phyloP scores from a whole-genome alignment of 345 rosid genomes.

The Aquilaria yunnanensis region DNA sequence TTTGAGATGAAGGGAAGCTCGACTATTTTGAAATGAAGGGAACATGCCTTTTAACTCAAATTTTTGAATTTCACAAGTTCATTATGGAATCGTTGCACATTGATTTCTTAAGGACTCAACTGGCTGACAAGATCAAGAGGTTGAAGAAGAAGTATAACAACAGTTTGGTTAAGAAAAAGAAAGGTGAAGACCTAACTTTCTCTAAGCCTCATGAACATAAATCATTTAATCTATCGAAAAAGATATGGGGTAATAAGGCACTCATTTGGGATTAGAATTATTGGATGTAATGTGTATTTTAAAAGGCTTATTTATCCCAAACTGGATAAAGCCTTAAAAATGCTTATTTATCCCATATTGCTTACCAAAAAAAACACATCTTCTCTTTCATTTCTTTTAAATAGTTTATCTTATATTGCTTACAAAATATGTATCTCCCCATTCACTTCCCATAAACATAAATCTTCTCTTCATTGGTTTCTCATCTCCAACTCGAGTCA shows the following conservation, averaged over 20 bases:
- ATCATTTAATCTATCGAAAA: conserved; percentile 18
- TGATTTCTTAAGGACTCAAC: conserved; percentile 13
- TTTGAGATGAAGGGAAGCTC: neutral
- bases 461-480: no score
- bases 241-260: conserved; percentile 22
- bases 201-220: conserved; percentile 21
- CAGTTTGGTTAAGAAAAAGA: conserved; percentile 14
- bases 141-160: conserved; percentile 21
- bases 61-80: conserved; percentile 14
- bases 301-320: no score
- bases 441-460: no score
- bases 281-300: no score
- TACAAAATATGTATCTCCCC: no score
- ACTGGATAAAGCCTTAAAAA: no score
- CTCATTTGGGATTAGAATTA: neutral
- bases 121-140: conserved; percentile 19
- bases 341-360: no score
- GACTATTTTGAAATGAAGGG: neutral
- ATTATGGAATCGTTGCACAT: conserved; percentile 13
- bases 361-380: no score
- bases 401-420: no score
- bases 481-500: no score
- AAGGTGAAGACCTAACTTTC: conserved; percentile 18
- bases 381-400: no score
- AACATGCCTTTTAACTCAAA: conserved; percentile 4